Base-by-base conservation (phyloP, 345 rosid species). In the Hibiscus trionum region DNA sequence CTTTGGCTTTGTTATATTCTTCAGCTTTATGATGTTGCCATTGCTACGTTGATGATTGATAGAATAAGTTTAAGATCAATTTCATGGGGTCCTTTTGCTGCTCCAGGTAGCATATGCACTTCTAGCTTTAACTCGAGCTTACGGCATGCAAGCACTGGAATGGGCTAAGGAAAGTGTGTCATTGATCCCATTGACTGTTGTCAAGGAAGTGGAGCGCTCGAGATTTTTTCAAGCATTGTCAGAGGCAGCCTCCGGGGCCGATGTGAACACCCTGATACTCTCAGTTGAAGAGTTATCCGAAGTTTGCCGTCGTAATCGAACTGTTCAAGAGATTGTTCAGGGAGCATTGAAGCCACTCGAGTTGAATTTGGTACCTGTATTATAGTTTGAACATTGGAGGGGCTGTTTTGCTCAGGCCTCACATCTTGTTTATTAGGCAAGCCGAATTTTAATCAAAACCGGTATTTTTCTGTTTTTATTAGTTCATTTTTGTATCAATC, bases 311-410 rank as follows among this genome's bases (percentile, higher is more conserved):
- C 90, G 99, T 12, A 95, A 95, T 77, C 81, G 93, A 68, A 93
- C 97, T 2, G 98, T 93, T 71, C 97, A 86, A 77, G 97, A 96
- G 77, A 85, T 96, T 11, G 99, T 96, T 33, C 97, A 93, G 83
- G 93, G 87, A 78, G 87, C 97, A 68, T 77, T 96, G 78, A 89
- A 88, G 83, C 95, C 97, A 33, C 96, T 79, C 1, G 96, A 93
- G 82, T 78, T 93, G 82, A 88, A 82, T 77, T 60, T 78, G 82
- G 82, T 76, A 57, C 73, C 76, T 81, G 88, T 80, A 77, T 80
- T 82, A 84, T 91, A 84, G 77, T 49, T 39, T 65, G 79, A 69
- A 79, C 21, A 31, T 11, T 37, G 24, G 53, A 74, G 75, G 77
- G 83, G 82, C 81, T 76, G 76, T 87, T 83, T 84, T 84, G 81